Percentiles rank a stretch among this genome's conserved stretches.
phyloP scores from a whole-genome alignment of 805 yeast species.

The Yamadazyma akitaensis region DNA sequence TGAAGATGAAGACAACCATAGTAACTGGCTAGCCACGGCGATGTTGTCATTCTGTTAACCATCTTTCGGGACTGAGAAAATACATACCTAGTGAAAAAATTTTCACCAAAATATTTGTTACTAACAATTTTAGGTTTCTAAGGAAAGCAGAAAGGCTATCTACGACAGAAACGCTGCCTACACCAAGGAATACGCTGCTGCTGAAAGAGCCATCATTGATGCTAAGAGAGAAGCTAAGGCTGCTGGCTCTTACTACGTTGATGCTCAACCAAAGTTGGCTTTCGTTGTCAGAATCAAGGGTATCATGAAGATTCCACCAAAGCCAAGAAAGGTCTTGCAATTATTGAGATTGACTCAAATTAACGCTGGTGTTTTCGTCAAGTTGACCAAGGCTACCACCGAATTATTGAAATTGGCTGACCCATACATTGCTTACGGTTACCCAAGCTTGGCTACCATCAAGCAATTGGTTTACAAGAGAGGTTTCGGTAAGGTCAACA shows the following conservation, averaged over 20 bases:
- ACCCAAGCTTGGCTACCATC: constrained; percentile 89
- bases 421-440: constrained; percentile 97
- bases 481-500: constrained; percentile 96
- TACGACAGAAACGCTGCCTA: constrained; percentile 95
- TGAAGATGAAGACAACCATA: constrained; percentile 53
- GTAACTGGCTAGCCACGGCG: constrained; percentile 64
- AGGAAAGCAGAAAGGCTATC: constrained; percentile 62
- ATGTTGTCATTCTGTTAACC: constrained; percentile 76
- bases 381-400: constrained; percentile 91
- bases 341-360: constrained; percentile 90
- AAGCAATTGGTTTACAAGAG: constrained; percentile 95
- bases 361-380: constrained; percentile 93
- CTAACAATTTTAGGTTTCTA: constrained; percentile 40
- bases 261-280: constrained; percentile 91
- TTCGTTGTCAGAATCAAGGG: constrained; percentile 99
- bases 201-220: constrained; percentile 80
- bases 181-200: constrained; percentile 89
- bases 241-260: constrained; percentile 90
- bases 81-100: background rate
- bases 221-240: constrained; percentile 95
- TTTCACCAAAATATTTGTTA: constrained; percentile 8
- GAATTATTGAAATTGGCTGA: constrained; percentile 92
- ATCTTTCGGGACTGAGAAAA: constrained; percentile 79
- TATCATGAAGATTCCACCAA: constrained; percentile 97
- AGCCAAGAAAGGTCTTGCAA: constrained; percentile 98